Evolutionary conservation across 306 rosid species (phyloP).

Genomic region (Clitoria ternatea): DNA sequence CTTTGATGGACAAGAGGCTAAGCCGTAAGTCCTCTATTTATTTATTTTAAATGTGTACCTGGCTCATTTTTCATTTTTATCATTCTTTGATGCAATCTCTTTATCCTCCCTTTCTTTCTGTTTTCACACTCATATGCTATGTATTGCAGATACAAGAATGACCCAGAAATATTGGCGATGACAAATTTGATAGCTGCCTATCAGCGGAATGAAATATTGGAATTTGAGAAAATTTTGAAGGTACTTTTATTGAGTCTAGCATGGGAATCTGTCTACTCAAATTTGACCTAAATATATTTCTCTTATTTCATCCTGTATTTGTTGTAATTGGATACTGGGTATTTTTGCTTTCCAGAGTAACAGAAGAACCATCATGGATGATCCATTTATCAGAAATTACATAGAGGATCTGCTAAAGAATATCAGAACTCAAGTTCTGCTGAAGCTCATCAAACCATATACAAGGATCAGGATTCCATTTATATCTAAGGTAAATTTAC

Average conservation of each 20-base stretch:
- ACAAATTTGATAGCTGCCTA: constrained; percentile 96
- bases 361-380: constrained; percentile 96
- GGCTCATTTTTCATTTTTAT: not conserved
- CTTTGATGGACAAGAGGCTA: constrained; percentile 65
- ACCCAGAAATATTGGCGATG: constrained; percentile 98
- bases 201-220: constrained; percentile 94
- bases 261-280: not conserved
- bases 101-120: not conserved
- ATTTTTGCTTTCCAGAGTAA: constrained; percentile 47
- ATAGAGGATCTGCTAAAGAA: constrained; percentile 96
- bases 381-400: constrained; percentile 89
- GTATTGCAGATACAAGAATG: constrained; percentile 80
- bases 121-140: constrained; percentile 20
- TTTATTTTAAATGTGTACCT: not conserved
- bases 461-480: constrained; percentile 96
- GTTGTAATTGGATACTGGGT: constrained; percentile 21
- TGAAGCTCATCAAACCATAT: constrained; percentile 94
- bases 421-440: constrained; percentile 95
- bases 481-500: constrained; percentile 72
- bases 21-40: constrained; percentile 45
- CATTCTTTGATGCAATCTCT: not conserved
- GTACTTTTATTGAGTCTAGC: constrained; percentile 30
- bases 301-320: constrained; percentile 17
- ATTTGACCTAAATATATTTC: constrained; percentile 1
- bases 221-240: constrained; percentile 95